A percentile compares a stretch with the other conserved stretches of the same genome.
These are phyloP conservation scores for Fusarium lyarnte DNA, from an alignment of 2,329 filamentous ascomycete genomes.

Conservation along the genomic window DNA sequence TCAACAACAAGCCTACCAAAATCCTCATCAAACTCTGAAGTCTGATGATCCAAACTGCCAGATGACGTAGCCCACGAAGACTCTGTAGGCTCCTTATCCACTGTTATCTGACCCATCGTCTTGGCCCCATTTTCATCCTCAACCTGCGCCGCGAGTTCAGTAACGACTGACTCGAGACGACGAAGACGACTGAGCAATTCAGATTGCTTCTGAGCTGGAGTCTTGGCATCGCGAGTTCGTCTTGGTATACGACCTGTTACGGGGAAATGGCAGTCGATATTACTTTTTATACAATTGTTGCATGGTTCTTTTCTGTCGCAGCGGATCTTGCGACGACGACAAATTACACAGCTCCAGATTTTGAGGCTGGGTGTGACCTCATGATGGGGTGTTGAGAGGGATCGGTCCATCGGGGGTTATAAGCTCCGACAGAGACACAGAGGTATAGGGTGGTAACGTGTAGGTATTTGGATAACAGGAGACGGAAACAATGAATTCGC, in stretches of 20 bases:
- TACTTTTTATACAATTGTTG: constrained; percentile 38
- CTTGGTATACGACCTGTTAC: constrained; percentile 46
- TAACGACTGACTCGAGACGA: constrained; percentile 46
- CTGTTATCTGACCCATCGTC: constrained; percentile 10
- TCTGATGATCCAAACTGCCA: not conserved
- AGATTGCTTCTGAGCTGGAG: constrained; percentile 44
- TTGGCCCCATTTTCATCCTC: constrained; percentile 38
- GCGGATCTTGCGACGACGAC: constrained; percentile 45
- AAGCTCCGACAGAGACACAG: constrained; percentile 3
- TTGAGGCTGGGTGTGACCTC: constrained; percentile 27
- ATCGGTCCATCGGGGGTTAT: constrained; percentile 34
- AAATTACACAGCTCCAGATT: constrained; percentile 48
- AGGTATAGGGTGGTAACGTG: not conserved
- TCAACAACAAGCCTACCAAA: constrained; percentile 44
- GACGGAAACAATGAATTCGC: not conserved
- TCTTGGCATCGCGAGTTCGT: constrained; percentile 35
- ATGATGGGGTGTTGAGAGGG: constrained; percentile 6
- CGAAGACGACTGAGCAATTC: constrained; percentile 44
- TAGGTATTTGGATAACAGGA: not conserved
- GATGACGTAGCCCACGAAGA: constrained; percentile 6
- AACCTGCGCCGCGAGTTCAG: constrained; percentile 44
- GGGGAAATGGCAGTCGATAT: constrained; percentile 46
- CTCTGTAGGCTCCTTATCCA: constrained; percentile 12
- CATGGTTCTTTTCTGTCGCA: constrained; percentile 47
- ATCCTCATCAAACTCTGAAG: constrained; percentile 42